Evolutionary conservation across 139 green algal species (phyloP).

Genomic region (Auxenochlorella protothecoides): DNA sequence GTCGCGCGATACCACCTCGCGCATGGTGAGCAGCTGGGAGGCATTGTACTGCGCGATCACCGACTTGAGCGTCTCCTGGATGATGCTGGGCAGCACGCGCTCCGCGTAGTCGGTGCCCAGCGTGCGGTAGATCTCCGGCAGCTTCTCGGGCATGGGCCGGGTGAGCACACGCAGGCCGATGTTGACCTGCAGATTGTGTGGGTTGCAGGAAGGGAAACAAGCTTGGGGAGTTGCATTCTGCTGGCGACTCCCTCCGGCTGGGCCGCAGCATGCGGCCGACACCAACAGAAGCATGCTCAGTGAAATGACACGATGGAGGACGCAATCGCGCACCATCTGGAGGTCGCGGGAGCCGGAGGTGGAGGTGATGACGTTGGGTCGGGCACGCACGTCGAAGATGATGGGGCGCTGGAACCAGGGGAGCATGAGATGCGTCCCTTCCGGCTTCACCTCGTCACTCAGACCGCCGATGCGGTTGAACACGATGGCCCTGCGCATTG

Average conservation of each 20-base stretch:
- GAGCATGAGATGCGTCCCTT: slow-evolving; percentile 97
- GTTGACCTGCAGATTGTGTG: slow-evolving; percentile 64
- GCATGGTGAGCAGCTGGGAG: slow-evolving; percentile 91
- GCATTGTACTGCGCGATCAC: slow-evolving; percentile 99
- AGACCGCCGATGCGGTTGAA: slow-evolving; percentile 94
- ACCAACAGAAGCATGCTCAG: too few species aligned
- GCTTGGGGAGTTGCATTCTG: too few species aligned
- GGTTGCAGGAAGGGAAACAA: neutral
- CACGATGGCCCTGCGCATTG: slow-evolving; percentile 71
- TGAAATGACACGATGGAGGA: too few species aligned
- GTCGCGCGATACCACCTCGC: slow-evolving; percentile 86
- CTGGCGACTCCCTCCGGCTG: too few species aligned
- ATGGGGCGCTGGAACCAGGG: slow-evolving; percentile 95
- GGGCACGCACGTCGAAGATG: slow-evolving; percentile 93
- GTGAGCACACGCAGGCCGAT: slow-evolving; percentile 96
- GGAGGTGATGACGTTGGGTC: slow-evolving; percentile 85
- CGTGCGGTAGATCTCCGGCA: slow-evolving; percentile 90
- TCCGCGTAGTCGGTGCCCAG: slow-evolving; percentile 87
- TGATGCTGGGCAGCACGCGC: slow-evolving; percentile 94
- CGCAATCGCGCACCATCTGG: slow-evolving; percentile 78
- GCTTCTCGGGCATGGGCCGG: slow-evolving; percentile 63
- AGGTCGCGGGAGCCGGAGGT: slow-evolving; percentile 87
- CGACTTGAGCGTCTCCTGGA: slow-evolving; percentile 54
- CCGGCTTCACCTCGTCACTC: slow-evolving; percentile 87
- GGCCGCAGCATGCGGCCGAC: too few species aligned